phyloP scores from a whole-genome alignment of 805 yeast genomes.

The Jamesozyma jinghongensis region DNA sequence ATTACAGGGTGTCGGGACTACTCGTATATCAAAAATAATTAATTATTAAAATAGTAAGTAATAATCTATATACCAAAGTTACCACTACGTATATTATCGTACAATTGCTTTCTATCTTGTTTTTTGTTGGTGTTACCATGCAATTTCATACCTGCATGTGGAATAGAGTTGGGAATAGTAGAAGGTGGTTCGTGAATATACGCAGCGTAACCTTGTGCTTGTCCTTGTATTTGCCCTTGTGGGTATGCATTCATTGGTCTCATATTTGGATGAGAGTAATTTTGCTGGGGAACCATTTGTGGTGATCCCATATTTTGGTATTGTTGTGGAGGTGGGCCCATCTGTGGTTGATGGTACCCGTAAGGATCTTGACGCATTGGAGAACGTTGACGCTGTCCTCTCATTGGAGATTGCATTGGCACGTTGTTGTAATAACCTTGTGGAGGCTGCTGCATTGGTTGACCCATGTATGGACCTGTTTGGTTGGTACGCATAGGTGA shows the following conservation, averaged over 20 bases:
- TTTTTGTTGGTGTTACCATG: slow-evolving; percentile 35
- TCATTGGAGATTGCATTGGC: neutral
- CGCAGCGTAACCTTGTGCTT: slow-evolving; percentile 2
- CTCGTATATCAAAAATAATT: no score
- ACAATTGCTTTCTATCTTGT: slow-evolving; percentile 46
- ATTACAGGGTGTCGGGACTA: no score
- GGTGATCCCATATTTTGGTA: neutral
- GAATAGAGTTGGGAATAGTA: slow-evolving; percentile 5
- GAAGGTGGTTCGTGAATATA: slow-evolving; percentile 8
- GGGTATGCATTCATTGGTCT: slow-evolving; percentile 2
- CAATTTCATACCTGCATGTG: slow-evolving; percentile 32
- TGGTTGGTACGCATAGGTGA: slow-evolving; percentile 2
- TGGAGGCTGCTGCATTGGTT: neutral
- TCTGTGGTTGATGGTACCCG: slow-evolving; percentile 2
- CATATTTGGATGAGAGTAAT: neutral
- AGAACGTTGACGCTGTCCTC: neutral
- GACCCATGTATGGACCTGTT: neutral
- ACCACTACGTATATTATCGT: slow-evolving; percentile 58
- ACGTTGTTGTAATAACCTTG: neutral
- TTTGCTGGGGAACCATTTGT: slow-evolving; percentile 1
- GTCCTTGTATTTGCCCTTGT: neutral
- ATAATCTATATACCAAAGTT: slow-evolving; percentile 51
- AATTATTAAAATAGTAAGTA: neutral
- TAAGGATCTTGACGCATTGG: slow-evolving; percentile 5
- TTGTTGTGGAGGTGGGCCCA: slow-evolving; percentile 8